Evolutionary conservation across 73 alveolate species (phyloP).

Genomic region (Stentor roeselii): DNA sequence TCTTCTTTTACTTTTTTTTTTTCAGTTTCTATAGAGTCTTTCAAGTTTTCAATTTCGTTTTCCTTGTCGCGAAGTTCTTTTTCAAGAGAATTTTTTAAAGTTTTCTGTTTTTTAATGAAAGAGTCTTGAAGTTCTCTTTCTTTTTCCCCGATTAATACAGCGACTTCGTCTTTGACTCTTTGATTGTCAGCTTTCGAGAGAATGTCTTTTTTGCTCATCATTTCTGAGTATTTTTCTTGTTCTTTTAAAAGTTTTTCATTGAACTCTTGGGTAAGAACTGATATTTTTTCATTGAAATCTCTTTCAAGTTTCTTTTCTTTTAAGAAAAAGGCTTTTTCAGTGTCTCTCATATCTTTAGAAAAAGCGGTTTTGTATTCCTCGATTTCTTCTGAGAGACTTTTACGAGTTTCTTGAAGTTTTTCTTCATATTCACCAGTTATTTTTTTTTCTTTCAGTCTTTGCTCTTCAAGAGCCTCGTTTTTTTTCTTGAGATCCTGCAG

Average conservation of each 20-base stretch:
- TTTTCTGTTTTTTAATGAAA: background rate
- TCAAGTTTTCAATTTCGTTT: background rate
- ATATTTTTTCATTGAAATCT: background rate
- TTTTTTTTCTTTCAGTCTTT: background rate
- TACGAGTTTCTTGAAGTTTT: background rate
- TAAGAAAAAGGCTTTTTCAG: background rate
- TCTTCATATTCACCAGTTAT: background rate
- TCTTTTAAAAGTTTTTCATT: background rate
- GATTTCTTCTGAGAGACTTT: background rate
- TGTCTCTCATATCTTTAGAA: background rate
- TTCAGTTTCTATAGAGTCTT: background rate
- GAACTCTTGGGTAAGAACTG: background rate
- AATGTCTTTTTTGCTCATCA: constrained; percentile 3
- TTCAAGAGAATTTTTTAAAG: background rate
- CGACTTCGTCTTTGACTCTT: constrained; percentile 12
- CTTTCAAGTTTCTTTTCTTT: background rate
- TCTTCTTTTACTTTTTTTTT: background rate
- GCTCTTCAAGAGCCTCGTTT: background rate
- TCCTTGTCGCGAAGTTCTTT: background rate
- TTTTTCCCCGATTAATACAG: background rate
- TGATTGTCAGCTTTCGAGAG: background rate
- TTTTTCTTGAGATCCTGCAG: background rate
- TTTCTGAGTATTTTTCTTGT: background rate
- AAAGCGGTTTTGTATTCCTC: background rate
- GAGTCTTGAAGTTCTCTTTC: background rate